These are phyloP conservation scores for Auriscalpium vulgare DNA, from an alignment of 768 basidiomycete genomes.

Conservation along the genomic window DNA sequence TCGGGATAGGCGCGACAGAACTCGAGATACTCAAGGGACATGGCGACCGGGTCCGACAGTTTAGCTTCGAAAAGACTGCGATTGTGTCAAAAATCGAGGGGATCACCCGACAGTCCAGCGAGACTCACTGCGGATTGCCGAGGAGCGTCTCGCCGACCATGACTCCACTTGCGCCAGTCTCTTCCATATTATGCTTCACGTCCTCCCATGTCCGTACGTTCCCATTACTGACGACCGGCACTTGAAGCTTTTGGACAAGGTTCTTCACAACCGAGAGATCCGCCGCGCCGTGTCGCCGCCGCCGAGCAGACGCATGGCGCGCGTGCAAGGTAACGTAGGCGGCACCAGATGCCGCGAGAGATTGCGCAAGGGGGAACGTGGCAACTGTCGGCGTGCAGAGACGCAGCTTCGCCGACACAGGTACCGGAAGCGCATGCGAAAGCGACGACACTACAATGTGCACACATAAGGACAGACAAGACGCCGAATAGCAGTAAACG, in stretches of 20 bases:
- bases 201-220: conserved; percentile 61
- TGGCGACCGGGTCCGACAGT: conserved; percentile 54
- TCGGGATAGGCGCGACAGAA: conserved; percentile 46
- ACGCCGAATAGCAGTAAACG: conserved; percentile 5
- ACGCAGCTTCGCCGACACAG: conserved; percentile 53
- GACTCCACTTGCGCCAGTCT: conserved; percentile 61
- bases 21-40: conserved; percentile 63
- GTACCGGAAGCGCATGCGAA: conserved; percentile 53
- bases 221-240: conserved; percentile 73
- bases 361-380: conserved; percentile 48
- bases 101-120: background rate
- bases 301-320: conserved; percentile 59
- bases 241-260: conserved; percentile 40
- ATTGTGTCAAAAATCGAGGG: background rate
- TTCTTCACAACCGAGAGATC: conserved; percentile 50
- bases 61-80: conserved; percentile 48
- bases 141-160: conserved; percentile 81
- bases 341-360: conserved; percentile 56
- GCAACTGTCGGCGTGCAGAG: conserved; percentile 33
- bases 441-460: conserved; percentile 49
- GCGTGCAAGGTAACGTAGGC: conserved; percentile 72
- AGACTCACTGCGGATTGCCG: conserved; percentile 60
- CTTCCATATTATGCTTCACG: conserved; percentile 41
- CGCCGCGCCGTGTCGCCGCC: conserved; percentile 68
- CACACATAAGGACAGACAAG: background rate